These are phyloP conservation scores for Penicillium italicum DNA, from an alignment of 2,329 filamentous ascomycete species.

Conservation along the genomic window DNA sequence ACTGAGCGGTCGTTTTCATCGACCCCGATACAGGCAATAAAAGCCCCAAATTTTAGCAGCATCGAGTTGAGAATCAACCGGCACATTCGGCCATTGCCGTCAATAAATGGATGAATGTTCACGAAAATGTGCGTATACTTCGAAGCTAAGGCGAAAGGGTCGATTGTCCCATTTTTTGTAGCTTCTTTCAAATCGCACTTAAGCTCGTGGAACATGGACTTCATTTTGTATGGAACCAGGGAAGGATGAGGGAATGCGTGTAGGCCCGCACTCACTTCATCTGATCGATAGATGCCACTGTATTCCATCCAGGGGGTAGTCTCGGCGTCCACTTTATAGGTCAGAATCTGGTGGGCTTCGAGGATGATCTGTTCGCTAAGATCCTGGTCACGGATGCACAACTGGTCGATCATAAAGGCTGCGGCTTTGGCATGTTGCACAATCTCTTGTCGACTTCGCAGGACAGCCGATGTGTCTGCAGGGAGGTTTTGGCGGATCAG, in stretches of 20 bases:
- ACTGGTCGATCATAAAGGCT: not conserved
- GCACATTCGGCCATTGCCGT: not conserved
- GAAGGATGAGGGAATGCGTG: not conserved
- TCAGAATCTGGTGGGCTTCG: conserved; percentile 1
- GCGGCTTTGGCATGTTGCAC: conserved; percentile 4
- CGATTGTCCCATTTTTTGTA: not conserved
- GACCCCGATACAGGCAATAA: not conserved
- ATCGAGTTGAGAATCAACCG: not conserved
- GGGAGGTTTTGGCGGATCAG: not conserved
- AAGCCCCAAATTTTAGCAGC: not conserved
- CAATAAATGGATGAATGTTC: conserved; percentile 8
- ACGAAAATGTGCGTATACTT: conserved; percentile 7
- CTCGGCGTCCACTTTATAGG: not conserved
- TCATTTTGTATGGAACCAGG: conserved; percentile 4
- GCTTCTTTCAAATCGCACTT: conserved; percentile 1
- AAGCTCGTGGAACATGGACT: conserved; percentile 5
- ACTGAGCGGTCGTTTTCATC: not conserved
- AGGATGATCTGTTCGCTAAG: conserved; percentile 5
- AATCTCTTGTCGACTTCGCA: not conserved
- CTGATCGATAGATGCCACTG: conserved; percentile 1
- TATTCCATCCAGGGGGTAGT: conserved; percentile 3
- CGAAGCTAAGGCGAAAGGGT: conserved; percentile 2
- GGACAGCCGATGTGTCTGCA: not conserved
- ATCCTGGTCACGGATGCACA: not conserved
- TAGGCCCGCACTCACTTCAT: not conserved